Base-by-base conservation (phyloP, 2,329 filamentous ascomycete genomes). In the Zymoseptoria ardabiliae region DNA sequence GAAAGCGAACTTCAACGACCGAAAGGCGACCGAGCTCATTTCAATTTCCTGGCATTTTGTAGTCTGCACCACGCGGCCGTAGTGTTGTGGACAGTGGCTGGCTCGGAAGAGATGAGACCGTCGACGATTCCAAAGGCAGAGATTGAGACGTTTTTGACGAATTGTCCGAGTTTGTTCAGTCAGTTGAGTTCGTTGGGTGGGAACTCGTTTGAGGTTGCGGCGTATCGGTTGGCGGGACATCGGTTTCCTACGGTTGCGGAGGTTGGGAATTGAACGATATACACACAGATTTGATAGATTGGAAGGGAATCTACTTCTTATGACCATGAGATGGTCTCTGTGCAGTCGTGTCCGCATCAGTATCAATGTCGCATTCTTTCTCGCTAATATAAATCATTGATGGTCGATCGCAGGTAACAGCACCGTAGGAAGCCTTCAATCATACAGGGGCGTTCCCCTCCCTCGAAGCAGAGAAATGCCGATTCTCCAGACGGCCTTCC, bases 11-110 rank as follows among this genome's bases (percentile, higher is more conserved):
- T 64, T n/a, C 50, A 51, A 19, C 50, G 54, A 28, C 54, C 63
- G 6, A 30, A 21, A 17, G 25, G 49, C 19, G 56, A 62, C 17
- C 23, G 55, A 50, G 61, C 58, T 4, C 55, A 57, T 13, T 64
- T 64, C 57, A 63, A 59, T 49, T 64, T 61, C 53, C 57, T 63
- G 13, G 60, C 63, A 3, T 64, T 64, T 23, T 62, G 60, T 53
- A 54, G 54, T 50, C 50, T 64, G 11, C 62, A 64, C 51, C 62
- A 64, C 22, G 58, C 62, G 19, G 60, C 62, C n/a, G 62, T 64
- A 2, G 61, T 63, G 10, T 58, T 64, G 3, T 64, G 62, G 62
- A 61, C 60, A 9, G 55, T 61, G 4, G 56, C 60, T n/a, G 61
- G 49, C 2, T 28, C 23, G 9, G 23, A 55, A 22, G 54, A 58